Percentiles rank a stretch among this genome's conserved stretches.
Evolutionary conservation across 2,329 filamentous ascomycete species (phyloP).

Genomic region (Neonectria punicea): DNA sequence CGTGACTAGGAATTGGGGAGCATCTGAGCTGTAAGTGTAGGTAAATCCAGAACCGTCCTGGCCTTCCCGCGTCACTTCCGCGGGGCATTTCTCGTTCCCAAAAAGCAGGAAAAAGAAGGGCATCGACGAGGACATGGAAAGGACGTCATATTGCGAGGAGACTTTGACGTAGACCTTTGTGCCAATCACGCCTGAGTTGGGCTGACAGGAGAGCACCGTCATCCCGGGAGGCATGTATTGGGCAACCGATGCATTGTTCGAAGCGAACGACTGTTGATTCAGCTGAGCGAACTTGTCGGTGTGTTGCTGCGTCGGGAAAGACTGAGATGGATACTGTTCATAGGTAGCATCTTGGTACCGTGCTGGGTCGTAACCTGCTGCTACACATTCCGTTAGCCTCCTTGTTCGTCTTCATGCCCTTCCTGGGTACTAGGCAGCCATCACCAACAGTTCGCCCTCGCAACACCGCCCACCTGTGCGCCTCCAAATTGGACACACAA

Average conservation of each 20-base stretch:
- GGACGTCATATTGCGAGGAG: conserved; percentile 78
- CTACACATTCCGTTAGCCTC: conserved; percentile 25
- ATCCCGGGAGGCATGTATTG: conserved; percentile 72
- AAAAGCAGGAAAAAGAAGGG: conserved; percentile 76
- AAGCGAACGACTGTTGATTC: conserved; percentile 66
- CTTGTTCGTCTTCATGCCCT: background rate
- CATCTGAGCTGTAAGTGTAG: conserved; percentile 78
- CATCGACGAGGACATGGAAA: conserved; percentile 64
- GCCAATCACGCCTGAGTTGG: conserved; percentile 73
- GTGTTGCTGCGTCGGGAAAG: conserved; percentile 59
- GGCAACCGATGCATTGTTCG: conserved; percentile 71
- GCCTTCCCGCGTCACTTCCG: conserved; percentile 68
- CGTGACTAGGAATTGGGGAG: conserved; percentile 69
- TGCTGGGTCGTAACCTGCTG: conserved; percentile 67
- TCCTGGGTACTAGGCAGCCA: too few species aligned
- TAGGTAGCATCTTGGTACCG: conserved; percentile 69
- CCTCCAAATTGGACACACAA: conserved; percentile 32
- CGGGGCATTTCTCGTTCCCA: conserved; percentile 75
- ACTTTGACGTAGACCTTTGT: conserved; percentile 80
- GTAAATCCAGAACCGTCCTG: conserved; percentile 70
- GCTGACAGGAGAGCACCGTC: conserved; percentile 76
- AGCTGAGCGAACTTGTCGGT: conserved; percentile 63
- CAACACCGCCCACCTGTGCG: background rate
- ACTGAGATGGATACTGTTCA: conserved; percentile 61
- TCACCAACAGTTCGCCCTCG: background rate